Evolutionary conservation across 495 filamentous ascomycete genomes (phyloP), one percentile per base, ranked within the genome.

Genomic region (Aspergillus haitiensis): DNA sequence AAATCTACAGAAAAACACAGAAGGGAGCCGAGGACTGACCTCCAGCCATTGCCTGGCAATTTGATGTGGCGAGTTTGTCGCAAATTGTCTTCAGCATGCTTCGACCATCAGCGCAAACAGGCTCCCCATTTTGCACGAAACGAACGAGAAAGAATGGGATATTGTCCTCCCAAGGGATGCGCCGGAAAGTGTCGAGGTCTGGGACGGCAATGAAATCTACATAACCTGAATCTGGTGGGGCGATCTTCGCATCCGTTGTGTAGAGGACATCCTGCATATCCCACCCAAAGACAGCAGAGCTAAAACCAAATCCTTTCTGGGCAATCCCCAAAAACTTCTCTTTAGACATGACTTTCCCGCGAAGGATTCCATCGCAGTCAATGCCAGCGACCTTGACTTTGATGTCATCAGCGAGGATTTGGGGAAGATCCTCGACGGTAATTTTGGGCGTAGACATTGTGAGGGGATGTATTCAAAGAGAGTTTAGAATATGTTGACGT

Each of bases 181-280:
- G 80, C 13, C 92, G 78, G 75, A 88, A 96, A 60, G 81, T 88
- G 56, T 72, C 77, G 39, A 96, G 69, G 65, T 97, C 92, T 6
- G 89, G 83, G 3, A 89, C 73, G 1, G 92, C 92, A 51, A 95
- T 82, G 42, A 97, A 74, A 69, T 97, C 92, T 47, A 86, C 82
- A 70, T 95, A 96, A 32, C 92, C 92, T 62, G 93, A 93, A 60
- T 90, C 85, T 62, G 87, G 85, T 64, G 94, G 95, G 69, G 88
- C 91, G 62, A 96, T 87, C 66, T 84, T 85, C 47, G 94, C 82
- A 71, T 97, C 90, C 35, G 80, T 78, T 62, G 85, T 84, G 66
- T 96, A 96, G 8, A 89, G 91, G 73, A 83, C 79, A 66, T 97
- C 92, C 72, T 96, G 92, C 92, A 96, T 95, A 64, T 97, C 92